These are phyloP conservation scores for Rhizoclosmatium sp. DNA, from an alignment of 192 early-diverging fungal species.

Conservation along the genomic window DNA sequence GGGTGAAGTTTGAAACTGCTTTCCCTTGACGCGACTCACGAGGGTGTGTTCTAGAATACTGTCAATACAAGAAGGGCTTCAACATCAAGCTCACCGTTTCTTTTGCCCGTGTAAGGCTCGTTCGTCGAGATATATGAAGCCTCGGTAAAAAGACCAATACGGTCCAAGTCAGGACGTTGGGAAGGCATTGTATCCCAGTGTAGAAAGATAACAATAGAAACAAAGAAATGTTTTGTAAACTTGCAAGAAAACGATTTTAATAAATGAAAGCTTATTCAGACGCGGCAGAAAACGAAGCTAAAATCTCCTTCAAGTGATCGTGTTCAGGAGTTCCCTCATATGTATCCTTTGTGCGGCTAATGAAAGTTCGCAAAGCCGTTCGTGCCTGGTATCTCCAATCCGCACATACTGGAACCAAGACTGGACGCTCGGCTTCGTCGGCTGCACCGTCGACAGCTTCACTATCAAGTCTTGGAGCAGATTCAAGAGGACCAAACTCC, in stretches of 20 bases:
- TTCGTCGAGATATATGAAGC: conserved; percentile 56
- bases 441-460: conserved; percentile 48
- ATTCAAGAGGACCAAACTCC: conserved; percentile 66
- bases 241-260: too few species aligned
- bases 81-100: conserved; percentile 33
- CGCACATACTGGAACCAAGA: conserved; percentile 66
- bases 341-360: conserved; percentile 76
- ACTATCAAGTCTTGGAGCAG: conserved; percentile 41
- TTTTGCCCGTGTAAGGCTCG: conserved; percentile 51
- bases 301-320: conserved; percentile 12
- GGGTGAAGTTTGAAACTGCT: conserved; percentile 63
- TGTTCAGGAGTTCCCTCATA: conserved; percentile 17
- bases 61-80: conserved; percentile 2
- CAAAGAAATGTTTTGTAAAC: too few species aligned
- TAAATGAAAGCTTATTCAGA: background rate
- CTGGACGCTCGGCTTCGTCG: conserved; percentile 7
- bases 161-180: conserved; percentile 52
- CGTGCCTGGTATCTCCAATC: conserved; percentile 92
- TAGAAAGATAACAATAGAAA: background rate
- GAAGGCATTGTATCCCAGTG: background rate
- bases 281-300: conserved; percentile 9
- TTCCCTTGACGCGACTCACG: conserved; percentile 55
- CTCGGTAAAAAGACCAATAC: conserved; percentile 64
- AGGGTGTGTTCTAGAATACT: conserved; percentile 43
- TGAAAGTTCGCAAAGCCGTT: conserved; percentile 81